Evolutionary conservation across 257 asterid genomes (phyloP).

Genomic region (Pogostemon cablin): DNA sequence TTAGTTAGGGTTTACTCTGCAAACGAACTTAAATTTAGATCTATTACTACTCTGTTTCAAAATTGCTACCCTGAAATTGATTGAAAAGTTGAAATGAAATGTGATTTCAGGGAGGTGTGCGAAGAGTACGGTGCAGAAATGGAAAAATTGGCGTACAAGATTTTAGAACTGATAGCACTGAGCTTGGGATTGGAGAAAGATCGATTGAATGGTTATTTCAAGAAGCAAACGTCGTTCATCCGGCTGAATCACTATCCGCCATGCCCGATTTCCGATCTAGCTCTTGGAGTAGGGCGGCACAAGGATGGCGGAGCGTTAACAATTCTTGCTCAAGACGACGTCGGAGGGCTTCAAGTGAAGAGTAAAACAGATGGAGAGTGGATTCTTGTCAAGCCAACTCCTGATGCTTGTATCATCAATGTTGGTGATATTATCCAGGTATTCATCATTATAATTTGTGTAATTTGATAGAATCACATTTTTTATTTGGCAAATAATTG

Average conservation of each 20-base stretch:
- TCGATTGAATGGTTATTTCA: constrained; percentile 43
- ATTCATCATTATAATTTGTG: neutral
- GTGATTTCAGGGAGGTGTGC: constrained; percentile 44
- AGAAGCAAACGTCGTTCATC: constrained; percentile 43
- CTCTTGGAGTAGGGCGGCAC: constrained; percentile 61
- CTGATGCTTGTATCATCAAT: constrained; percentile 47
- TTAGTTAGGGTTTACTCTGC: neutral
- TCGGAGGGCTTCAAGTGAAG: constrained; percentile 63
- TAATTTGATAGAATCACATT: too few species aligned
- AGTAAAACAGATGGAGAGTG: constrained; percentile 65
- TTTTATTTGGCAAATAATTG: too few species aligned
- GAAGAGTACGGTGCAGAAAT: constrained; percentile 44
- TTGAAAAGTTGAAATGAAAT: constrained; percentile 2
- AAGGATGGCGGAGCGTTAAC: constrained; percentile 58
- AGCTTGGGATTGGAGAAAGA: constrained; percentile 52
- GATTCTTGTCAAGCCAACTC: constrained; percentile 53
- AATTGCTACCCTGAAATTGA: too few species aligned
- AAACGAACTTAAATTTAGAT: neutral
- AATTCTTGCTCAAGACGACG: constrained; percentile 55
- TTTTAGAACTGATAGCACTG: constrained; percentile 53
- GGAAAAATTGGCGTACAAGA: constrained; percentile 44
- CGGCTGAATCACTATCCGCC: constrained; percentile 61
- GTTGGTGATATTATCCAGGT: constrained; percentile 63
- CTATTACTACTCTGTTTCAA: neutral
- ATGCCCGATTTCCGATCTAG: constrained; percentile 58